These are phyloP conservation scores for Tripterygium wilfordii DNA, from an alignment of 177 flowering plant genomes.

Conservation along the genomic window DNA sequence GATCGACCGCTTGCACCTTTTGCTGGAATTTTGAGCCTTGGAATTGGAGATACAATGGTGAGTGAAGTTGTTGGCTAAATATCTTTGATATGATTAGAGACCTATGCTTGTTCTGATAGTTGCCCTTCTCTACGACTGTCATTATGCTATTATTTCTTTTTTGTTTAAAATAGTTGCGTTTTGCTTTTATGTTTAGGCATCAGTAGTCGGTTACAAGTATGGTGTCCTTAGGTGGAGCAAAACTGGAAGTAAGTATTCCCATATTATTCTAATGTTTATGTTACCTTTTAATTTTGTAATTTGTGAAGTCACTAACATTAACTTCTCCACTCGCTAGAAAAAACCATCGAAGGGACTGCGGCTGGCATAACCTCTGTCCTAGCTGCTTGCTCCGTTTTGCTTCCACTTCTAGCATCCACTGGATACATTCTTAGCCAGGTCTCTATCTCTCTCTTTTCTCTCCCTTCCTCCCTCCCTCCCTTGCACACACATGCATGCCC, in stretches of 20 bases:
- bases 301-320: neutral
- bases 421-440: constrained; percentile 80
- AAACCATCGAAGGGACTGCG: constrained; percentile 97
- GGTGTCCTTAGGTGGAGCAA: constrained; percentile 98
- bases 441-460: constrained; percentile 27
- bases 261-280: neutral
- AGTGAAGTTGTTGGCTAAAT: constrained; percentile 7
- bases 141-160: too few species aligned
- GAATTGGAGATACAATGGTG: constrained; percentile 99
- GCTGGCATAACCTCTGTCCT: constrained; percentile 97
- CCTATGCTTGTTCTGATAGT: too few species aligned
- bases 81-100: too few species aligned
- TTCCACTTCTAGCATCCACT: constrained; percentile 81
- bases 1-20: constrained; percentile 96
- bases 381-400: constrained; percentile 75
- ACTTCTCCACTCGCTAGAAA: constrained; percentile 43
- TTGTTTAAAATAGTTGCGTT: too few species aligned
- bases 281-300: neutral
- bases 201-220: constrained; percentile 95
- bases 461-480: constrained; percentile 7
- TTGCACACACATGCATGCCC: neutral
- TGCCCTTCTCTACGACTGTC: too few species aligned
- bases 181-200: constrained; percentile 52
- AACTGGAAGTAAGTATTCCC: constrained; percentile 70
- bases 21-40: constrained; percentile 97